Base-by-base conservation (phyloP, 305 asterid genomes). In the Fraxinus baroniana region DNA sequence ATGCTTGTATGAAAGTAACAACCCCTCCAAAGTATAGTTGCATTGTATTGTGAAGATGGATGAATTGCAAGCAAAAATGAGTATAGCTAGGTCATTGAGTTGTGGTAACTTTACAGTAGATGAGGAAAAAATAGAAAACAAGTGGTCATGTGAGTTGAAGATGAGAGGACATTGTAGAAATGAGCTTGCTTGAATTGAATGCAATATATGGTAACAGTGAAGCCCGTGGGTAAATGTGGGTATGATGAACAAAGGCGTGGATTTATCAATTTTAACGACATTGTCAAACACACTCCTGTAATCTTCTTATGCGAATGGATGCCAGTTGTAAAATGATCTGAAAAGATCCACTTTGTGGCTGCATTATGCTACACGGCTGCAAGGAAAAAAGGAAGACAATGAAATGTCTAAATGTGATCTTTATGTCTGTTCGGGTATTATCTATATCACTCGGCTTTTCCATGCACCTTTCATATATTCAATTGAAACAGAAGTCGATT, bases 1-100 rank as follows among this genome's bases (percentile, higher is more conserved):
- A 49, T 73, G 79, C 35, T 82, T 26, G 66, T 41, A 28, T 81
- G 82, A 68, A 49, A 35, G 39, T 83, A 81, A 52, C n/a, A 28
- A n/a, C 71, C 57, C 79, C 41, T 17, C n/a, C 39, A 28, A 9
- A 80, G 57, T 28, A 39, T 30, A 82, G 80, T 39, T 55, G 41
- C 57, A 71, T 39, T 80, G 62, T 78, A 74, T 78, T 20, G 36
- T 64, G 71, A 30, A 49, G 76, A 32, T 71, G 71, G 79, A 80
- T 79, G 72, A 83, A 55, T 39, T 36, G 22, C 70, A 39, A 57
- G 46, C 52, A 57, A 36, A 33, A 78, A 49, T 79, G 82, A 78
- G 39, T 30, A 78, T 68, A 44, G 68, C 13, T 55, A 77, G 70
- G 70, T 44, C 76, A 33, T 17, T 77, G 44, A 80, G 28, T 80